Conservation (phyloP, 2,329 filamentous ascomycete genomes). For the Graphiopsis chlorocephala region DNA sequence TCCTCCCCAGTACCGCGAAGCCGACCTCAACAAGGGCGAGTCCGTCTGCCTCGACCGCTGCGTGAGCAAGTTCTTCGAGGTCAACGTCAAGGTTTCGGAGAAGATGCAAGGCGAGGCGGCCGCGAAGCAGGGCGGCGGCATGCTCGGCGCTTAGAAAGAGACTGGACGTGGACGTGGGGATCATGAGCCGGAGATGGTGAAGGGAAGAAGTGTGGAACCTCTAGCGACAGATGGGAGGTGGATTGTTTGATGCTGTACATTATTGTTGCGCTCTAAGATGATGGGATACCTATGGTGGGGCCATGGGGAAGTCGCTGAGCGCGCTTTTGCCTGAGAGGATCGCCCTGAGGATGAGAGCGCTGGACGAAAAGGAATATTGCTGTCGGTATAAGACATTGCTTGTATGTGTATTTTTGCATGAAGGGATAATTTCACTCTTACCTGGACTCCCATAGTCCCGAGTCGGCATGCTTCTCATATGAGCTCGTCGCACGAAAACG, state of each 20-base stretch:
- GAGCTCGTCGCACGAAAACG: neutral
- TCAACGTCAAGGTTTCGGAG: slow-evolving; percentile 95
- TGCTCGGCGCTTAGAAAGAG: slow-evolving; percentile 26
- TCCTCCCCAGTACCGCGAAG: slow-evolving; percentile 87
- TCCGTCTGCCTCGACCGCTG: slow-evolving; percentile 97
- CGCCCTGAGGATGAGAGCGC: neutral
- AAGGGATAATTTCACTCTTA: neutral
- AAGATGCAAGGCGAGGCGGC: slow-evolving; percentile 88
- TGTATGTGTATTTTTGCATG: slow-evolving; percentile 13
- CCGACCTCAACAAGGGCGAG: slow-evolving; percentile 97
- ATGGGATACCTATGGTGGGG: neutral
- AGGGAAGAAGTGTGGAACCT: neutral
- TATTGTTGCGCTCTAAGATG: slow-evolving; percentile 10
- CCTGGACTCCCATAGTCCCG: neutral
- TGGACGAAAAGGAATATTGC: neutral
- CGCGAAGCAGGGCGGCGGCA: slow-evolving; percentile 57
- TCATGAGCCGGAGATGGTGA: neutral
- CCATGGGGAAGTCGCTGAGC: neutral
- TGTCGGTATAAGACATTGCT: neutral
- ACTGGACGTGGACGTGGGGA: neutral
- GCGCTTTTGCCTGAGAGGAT: neutral
- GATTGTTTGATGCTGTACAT: slow-evolving; percentile 19
- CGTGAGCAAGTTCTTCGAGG: slow-evolving; percentile 97
- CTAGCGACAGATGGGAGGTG: slow-evolving; percentile 8
- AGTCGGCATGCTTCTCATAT: neutral